Evolutionary conservation across 2,329 filamentous ascomycete genomes (phyloP).

Genomic region (Pseudogymnoascus pannorum): DNA sequence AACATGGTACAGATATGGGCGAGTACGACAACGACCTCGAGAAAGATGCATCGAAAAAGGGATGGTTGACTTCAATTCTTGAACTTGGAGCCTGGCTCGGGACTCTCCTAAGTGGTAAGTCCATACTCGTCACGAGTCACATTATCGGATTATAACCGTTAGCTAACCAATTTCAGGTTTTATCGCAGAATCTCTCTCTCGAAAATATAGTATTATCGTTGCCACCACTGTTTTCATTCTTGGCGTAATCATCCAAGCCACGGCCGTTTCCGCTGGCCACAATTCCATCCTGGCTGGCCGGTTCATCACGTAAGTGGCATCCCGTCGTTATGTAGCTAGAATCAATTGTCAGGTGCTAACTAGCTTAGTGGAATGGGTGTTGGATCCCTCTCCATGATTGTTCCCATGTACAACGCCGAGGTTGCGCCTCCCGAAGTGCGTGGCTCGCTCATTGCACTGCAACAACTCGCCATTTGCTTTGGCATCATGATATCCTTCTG

Average conservation of each 20-base stretch:
- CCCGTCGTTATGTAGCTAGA: background rate
- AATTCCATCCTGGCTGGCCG: slow-evolving; percentile 61
- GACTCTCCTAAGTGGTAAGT: slow-evolving; percentile 46
- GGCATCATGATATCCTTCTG: slow-evolving; percentile 48
- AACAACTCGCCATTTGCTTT: slow-evolving; percentile 55
- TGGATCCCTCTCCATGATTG: slow-evolving; percentile 60
- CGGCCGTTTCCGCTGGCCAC: slow-evolving; percentile 48
- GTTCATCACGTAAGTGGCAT: slow-evolving; percentile 51
- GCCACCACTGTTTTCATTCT: slow-evolving; percentile 61
- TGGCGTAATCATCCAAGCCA: slow-evolving; percentile 62
- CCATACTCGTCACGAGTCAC: background rate
- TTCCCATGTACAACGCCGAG: slow-evolving; percentile 46
- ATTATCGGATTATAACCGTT: background rate
- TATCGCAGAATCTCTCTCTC: slow-evolving; percentile 60
- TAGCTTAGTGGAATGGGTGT: slow-evolving; percentile 54
- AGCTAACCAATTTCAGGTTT: slow-evolving; percentile 32
- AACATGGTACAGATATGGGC: slow-evolving; percentile 43
- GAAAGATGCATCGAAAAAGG: slow-evolving; percentile 46
- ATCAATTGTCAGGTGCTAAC: background rate
- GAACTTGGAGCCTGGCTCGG: slow-evolving; percentile 75
- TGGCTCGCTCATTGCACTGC: slow-evolving; percentile 56
- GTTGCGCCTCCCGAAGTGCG: slow-evolving; percentile 57
- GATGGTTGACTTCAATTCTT: slow-evolving; percentile 59
- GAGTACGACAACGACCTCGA: slow-evolving; percentile 41
- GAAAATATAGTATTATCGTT: slow-evolving; percentile 63